Evolutionary conservation across 352 stramenopile species (phyloP), one percentile per base, ranked within the genome.

Genomic region (Phytophthora niederhauseri): DNA sequence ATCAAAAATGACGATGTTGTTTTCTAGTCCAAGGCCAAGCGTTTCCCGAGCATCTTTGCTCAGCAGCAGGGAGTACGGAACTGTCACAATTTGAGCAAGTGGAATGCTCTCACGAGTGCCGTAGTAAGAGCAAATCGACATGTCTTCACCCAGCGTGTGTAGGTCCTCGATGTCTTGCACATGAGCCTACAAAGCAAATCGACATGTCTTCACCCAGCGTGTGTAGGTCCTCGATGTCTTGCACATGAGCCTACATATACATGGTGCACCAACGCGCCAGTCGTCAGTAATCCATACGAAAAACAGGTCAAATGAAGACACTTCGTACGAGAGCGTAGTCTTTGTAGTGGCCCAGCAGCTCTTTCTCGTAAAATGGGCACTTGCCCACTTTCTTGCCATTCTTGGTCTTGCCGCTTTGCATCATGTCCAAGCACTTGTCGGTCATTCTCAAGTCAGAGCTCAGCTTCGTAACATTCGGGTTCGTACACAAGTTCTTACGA

Each of bases 91-190:
- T 69, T 99, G 89, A n/a, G 94, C 93, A 12, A 97, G 75, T 0
- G 89, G 78, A 14, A 99, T 72, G 41, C 94, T 97, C 57, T 94
- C 85, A 45, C 96, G 81, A 9, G 90, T 82, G 5, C 97, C 97
- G 75, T 99, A 99, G 73, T 99, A 99, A 5, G 97, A 93, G 73
- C 98, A 99, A 45, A 91, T 93, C 5, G 92, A 92, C 75, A 95
- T 90, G 17, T 97, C 80, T 38, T 91, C 76, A 20, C 97, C 97
- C 11, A 99, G 76, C 14, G 74, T 77, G 22, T 92, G 85, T 2
- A 99, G 71, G 57, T 99, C 98, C 82, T 99, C 98, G 57, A 99
- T 98, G 65, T 99, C 98, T 57, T 93, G 85, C 30, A 95, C 84
- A 41, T 91, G 76, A 22, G 85, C 85, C 87, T 96, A 65, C 3